Base-by-base conservation (phyloP, 2,329 filamentous ascomycete species). In the Pyrenophora tritici-repentis region DNA sequence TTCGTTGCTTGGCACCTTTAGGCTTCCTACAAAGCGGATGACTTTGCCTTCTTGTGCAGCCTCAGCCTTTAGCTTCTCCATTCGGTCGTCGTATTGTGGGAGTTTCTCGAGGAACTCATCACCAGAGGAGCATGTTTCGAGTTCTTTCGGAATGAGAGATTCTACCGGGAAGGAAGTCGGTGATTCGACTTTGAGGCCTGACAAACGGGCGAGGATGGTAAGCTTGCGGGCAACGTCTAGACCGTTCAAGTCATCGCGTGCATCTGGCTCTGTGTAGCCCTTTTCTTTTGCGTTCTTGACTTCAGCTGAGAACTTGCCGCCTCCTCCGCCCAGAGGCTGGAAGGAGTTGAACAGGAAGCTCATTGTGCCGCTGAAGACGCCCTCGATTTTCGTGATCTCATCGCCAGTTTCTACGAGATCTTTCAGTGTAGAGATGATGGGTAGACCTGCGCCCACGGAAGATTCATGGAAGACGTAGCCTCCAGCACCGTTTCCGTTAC, bases 321-420 rank as follows among this genome's bases (percentile, higher is more conserved):
- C 89, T 17, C 81, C 78, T 4, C 88, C 88, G 42, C 85, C 83
- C 2, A 87, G 86, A 0, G 94, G 94, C 41, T 92, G 91, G 74
- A 97, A 99, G 17, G 86, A 92, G 81, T 97, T 97, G 85, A 99
- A 97, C 34, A 99, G 82, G 81, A 97, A 99, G 33, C 90, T 95
- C 86, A 99, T 93, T 47, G 94, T 99, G 58, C 94, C 94, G 55
- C 90, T 96, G 78, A 99, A 97, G 43, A 99, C 92, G 61, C 94
- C 94, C 77, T 97, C 93, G 63, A 99, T 95, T 77, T 88, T 92
- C 47, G 84, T 91, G 4, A 99, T 88, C 71, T 90, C 82, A 71
- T 99, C 94, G 35, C 94, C 94, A 1, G 94, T 99, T 57, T 92
- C 88, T 18, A 97, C 84, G n/a, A 99, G 83, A 66, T 99, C 94